Base-by-base conservation (phyloP, 768 basidiomycete genomes). In the Leccinum rimulosum region DNA sequence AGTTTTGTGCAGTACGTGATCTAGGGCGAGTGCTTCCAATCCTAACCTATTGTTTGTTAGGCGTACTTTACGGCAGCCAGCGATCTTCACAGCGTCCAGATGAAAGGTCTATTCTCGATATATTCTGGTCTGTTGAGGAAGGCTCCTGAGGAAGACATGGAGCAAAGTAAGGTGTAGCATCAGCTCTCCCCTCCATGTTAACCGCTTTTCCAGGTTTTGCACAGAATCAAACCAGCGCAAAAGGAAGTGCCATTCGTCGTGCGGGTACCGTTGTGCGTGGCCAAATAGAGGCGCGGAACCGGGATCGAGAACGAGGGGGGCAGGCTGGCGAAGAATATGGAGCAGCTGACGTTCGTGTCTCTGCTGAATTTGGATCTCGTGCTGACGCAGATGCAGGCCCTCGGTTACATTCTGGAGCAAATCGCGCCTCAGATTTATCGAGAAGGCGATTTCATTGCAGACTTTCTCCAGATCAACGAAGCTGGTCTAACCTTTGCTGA, bases 401-500 rank as follows among this genome's bases (percentile, higher is more conserved):
- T 95, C 61, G 80, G 80, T 9, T 79, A 84, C 56, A 81, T 91
- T 19, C 75, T 98, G 10, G 87, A 90, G 54, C 88, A 93, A 68
- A 80, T 97, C 19, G 80, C 84, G 0, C 83, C 84, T 4, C 80
- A 86, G 57, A 81, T 97, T n/a, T 86, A 88, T 60, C 82, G 82
- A 11, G 95, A 98, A 75, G 86, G 89, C 66, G 87, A 87, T 33
- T 98, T 97, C 74, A 86, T 97, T 61, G 83, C 88, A 9, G 91
- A 95, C 66, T 98, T 98, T 74, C 77, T 98, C 51, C 94, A 95
- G 69, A 89, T 97, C 70, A 93, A 93, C 62, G 90, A 95, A 61
- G 83, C 86, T 22, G 86, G 86, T 17, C 80, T 94, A 14, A 97
- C 96, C 1, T 98, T 94, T 72, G 96, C 96, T 14, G 96, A 98